phyloP scores from a whole-genome alignment of 1,284 basidiomycete genomes.

The Spongiforma sp. region DNA sequence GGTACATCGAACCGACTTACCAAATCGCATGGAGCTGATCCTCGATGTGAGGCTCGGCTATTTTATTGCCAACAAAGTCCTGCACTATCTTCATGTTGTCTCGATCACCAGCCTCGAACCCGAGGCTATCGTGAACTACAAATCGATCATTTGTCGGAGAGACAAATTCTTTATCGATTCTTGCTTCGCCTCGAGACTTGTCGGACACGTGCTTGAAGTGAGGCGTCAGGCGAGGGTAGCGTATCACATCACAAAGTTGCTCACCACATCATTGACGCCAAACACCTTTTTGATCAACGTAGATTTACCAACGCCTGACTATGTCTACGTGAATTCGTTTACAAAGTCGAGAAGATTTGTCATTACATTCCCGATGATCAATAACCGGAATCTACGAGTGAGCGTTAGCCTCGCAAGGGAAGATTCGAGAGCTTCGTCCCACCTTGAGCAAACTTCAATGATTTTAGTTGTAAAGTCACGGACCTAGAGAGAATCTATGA shows the following conservation, averaged over 20 bases:
- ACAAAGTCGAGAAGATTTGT: background rate
- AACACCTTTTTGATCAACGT: slow-evolving; percentile 17
- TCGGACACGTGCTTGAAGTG: too few relatives aligned
- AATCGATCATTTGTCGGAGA: slow-evolving; percentile 12
- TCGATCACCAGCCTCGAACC: slow-evolving; percentile 19
- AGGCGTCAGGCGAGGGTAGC: too few relatives aligned
- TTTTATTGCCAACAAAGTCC: slow-evolving; percentile 8
- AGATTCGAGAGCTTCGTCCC: background rate
- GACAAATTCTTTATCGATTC: slow-evolving; percentile 16
- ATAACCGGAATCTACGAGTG: slow-evolving; percentile 13
- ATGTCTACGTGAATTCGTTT: background rate
- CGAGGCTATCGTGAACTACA: slow-evolving; percentile 26
- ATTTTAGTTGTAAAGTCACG: slow-evolving; percentile 8
- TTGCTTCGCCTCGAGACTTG: too few relatives aligned
- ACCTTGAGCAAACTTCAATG: slow-evolving; percentile 11
- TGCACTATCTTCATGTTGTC: slow-evolving; percentile 7
- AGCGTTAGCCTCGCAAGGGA: background rate
- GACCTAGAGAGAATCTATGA: too few relatives aligned
- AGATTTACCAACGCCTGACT: slow-evolving; percentile 26
- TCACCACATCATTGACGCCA: slow-evolving; percentile 15
- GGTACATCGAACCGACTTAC: background rate
- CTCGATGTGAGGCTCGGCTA: background rate
- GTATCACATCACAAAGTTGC: background rate
- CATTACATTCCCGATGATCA: slow-evolving; percentile 21
- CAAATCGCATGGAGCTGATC: slow-evolving; percentile 23